Conservation (phyloP, 164 flowering plant genomes). For the Chimonanthus praecox region DNA sequence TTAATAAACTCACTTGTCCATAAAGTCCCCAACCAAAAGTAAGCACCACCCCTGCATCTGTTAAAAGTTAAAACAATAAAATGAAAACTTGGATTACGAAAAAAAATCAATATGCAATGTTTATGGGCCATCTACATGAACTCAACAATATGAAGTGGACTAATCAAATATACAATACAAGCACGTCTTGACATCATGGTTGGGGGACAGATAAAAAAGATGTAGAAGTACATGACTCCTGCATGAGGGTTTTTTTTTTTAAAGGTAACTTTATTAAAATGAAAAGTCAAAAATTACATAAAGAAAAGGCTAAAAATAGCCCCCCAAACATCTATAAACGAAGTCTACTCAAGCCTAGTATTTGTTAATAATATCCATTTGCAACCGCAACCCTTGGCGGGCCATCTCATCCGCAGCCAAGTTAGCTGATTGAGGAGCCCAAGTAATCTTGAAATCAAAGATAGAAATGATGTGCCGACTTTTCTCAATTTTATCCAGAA, state of each 20-base stretch:
- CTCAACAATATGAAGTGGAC: background rate
- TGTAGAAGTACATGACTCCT: background rate
- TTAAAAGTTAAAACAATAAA: slow-evolving; percentile 10
- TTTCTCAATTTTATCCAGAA: too few relatives aligned
- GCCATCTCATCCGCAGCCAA: too few relatives aligned
- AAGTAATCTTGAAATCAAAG: too few relatives aligned
- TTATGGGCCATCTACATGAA: background rate
- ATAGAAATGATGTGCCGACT: too few relatives aligned
- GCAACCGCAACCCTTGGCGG: too few relatives aligned
- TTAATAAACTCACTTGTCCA: slow-evolving; percentile 70
- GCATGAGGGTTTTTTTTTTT: background rate
- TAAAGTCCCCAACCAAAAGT: slow-evolving; percentile 99
- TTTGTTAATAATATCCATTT: too few relatives aligned
- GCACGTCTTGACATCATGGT: background rate
- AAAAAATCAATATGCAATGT: background rate
- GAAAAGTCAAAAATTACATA: background rate
- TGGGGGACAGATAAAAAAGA: background rate
- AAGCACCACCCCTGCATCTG: slow-evolving; percentile 94
- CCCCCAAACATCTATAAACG: background rate
- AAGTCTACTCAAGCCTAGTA: too few relatives aligned
- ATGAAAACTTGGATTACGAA: background rate
- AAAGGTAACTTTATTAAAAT: background rate
- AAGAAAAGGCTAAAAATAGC: too few relatives aligned
- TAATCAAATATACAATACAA: too few relatives aligned
- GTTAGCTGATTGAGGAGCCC: too few relatives aligned